Evolutionary conservation across 495 filamentous ascomycete genomes (phyloP), one percentile per base, ranked within the genome.

Genomic region (Xylaria grammica): DNA sequence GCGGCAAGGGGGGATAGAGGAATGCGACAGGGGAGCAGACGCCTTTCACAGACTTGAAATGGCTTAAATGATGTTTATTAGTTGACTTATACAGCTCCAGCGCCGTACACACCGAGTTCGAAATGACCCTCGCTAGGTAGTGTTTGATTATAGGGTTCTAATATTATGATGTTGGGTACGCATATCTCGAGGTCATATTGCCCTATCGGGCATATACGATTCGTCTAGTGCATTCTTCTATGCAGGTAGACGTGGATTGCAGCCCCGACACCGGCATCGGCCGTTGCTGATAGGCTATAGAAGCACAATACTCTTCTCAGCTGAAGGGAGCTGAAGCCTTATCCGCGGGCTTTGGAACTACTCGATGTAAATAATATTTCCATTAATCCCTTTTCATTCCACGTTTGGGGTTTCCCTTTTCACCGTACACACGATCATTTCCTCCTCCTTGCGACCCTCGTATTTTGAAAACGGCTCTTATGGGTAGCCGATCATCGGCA

Each of bases 61-160:
- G 17, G 2, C 27, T 54, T 54, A 42, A 19, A 27, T 56, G 34
- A 17, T 27, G 20, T 42, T 54, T 24, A 53, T 54, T 62, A 26
- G 20, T 58, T 62, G 65, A 67, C 65, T 70, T 56, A 69, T 60
- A 7, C 20, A 54, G 32, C 27, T 5, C 20, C 15, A 26, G n/a
- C n/a, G n/a, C n/a, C n/a, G n/a, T n/a, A n/a, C n/a, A 30, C 15
- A 19, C 6, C n/a, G 15, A 34, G 22, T 26, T 55, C 19, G 5
- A 36, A 22, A 54, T 11, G 17, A n/a, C 5, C 51, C 30, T 36
- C 10, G 60, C 50, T 40, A 30, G 29, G n/a, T n/a, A n/a, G n/a
- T 3, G 17, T 36, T 52, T 34, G 29, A 53, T 36, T 36, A 3
- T n/a, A n/a, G n/a, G n/a, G n/a, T n/a, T n/a, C n/a, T n/a, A n/a